Evolutionary conservation across 2,329 filamentous ascomycete species (phyloP).

Genomic region (Trichophyton schoenleinii): DNA sequence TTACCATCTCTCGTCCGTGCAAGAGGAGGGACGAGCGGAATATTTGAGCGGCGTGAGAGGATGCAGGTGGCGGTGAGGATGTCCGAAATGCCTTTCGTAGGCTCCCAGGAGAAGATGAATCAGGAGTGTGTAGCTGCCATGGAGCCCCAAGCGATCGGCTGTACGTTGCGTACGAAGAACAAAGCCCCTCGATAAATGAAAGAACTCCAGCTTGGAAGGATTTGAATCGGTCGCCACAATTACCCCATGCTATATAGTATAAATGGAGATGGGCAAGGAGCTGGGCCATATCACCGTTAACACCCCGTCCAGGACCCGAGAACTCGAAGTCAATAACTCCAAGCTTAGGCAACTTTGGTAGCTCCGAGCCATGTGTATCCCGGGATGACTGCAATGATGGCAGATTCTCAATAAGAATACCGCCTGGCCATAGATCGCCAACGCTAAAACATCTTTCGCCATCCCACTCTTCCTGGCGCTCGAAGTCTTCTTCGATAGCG

Average conservation of each 20-base stretch:
- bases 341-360: slow-evolving; percentile 4
- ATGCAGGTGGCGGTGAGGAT: not conserved
- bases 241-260: slow-evolving; percentile 5
- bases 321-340: slow-evolving; percentile 11
- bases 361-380: not conserved
- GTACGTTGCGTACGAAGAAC: slow-evolving; percentile 4
- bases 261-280: slow-evolving; percentile 11
- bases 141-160: not conserved
- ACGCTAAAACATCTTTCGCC: slow-evolving; percentile 7
- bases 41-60: slow-evolving; percentile 1
- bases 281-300: slow-evolving; percentile 9
- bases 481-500: slow-evolving; percentile 9
- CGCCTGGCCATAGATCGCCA: slow-evolving; percentile 9
- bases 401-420: slow-evolving; percentile 4
- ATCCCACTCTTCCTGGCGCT: not conserved
- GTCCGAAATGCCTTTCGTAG: not conserved
- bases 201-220: not conserved
- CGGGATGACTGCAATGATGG: not conserved
- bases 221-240: not conserved
- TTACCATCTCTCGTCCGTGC: slow-evolving; percentile 9
- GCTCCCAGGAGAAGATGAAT: not conserved
- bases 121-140: not conserved
- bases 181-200: slow-evolving; percentile 3
- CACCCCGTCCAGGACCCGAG: slow-evolving; percentile 6
- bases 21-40: slow-evolving; percentile 9